phyloP scores from a whole-genome alignment of 192 early-diverging fungal species.

The Coemansia sp. region DNA sequence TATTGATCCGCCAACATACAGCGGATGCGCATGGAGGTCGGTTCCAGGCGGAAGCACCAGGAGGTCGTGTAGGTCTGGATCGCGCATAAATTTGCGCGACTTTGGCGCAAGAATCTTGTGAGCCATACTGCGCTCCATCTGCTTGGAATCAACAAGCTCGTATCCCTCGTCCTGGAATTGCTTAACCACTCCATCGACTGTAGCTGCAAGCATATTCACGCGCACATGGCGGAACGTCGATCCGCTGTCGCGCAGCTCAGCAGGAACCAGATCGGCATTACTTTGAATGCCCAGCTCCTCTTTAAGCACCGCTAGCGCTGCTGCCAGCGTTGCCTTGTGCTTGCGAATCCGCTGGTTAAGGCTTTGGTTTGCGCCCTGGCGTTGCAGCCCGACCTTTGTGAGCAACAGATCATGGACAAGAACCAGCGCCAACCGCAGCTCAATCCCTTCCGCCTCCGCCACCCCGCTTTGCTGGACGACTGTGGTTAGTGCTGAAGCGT shows the following conservation, averaged over 20 bases:
- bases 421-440: slow-evolving; percentile 58
- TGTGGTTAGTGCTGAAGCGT: slow-evolving; percentile 27
- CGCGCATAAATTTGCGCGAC: slow-evolving; percentile 47
- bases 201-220: slow-evolving; percentile 80
- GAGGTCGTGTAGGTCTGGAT: slow-evolving; percentile 79
- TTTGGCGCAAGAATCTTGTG: slow-evolving; percentile 14
- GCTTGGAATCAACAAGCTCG: slow-evolving; percentile 31
- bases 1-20: slow-evolving; percentile 73
- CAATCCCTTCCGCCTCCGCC: slow-evolving; percentile 41
- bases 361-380: slow-evolving; percentile 53
- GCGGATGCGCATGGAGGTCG: slow-evolving; percentile 84
- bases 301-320: slow-evolving; percentile 79
- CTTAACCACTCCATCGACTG: slow-evolving; percentile 68
- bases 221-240: slow-evolving; percentile 81
- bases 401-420: slow-evolving; percentile 90
- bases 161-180: slow-evolving; percentile 64
- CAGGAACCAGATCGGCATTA: slow-evolving; percentile 74
- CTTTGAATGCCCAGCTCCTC: slow-evolving; percentile 63
- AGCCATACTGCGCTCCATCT: background rate
- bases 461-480: slow-evolving; percentile 28
- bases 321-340: slow-evolving; percentile 68
- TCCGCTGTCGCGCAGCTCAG: slow-evolving; percentile 53
- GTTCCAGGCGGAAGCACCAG: slow-evolving; percentile 83
- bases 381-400: slow-evolving; percentile 69
- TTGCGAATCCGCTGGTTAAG: slow-evolving; percentile 68